Base-by-base conservation (phyloP, 306 rosid genomes). In the Vigna trinervia region DNA sequence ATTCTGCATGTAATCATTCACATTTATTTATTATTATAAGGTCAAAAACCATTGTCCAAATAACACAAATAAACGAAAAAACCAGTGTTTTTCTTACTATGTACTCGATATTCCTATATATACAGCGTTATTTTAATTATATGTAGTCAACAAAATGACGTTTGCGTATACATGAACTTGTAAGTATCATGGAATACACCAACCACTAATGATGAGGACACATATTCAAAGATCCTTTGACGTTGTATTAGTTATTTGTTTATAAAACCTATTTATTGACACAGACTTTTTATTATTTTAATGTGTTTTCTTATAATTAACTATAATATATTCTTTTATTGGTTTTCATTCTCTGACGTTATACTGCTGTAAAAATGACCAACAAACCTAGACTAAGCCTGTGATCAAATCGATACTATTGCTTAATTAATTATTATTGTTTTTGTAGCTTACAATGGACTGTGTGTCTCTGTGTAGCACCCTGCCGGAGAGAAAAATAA, bases 1-100 rank as follows among this genome's bases (percentile, higher is more conserved):
- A 60, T 80, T 88, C 99, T 95, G 94, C 91, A 95, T 85, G 93
- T 41, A 20, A 71, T 17, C 17, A 14, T 15, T 57, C 6, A 14
- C 39, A 26, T 22, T 41, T 41, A 1, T 14, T 64, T 63, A 7
- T 14, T 6, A 58, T 59, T 17, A n/a, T 52, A 53, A 23, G 13
- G 15, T 9, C 3, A 56, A 22, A 1, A 54, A 22, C 4, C 34
- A 22, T 56, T 20, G 15, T 56, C 61, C 6, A 56, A 22, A 13
- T 53, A 52, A 52, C 9, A 8, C 3, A 45, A 43, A 2, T 5
- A 45, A 45, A 45, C 15, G 14, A 45, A 45, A 45, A 45, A 11
- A 12, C 12, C 50, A 45, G 12, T 41, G 12, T 2, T 41, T 50
- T 50, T 1, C 8, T 6, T 36, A 36, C 41, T 36, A 36, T 36